Evolutionary conservation across 176 grass and related monocot species (phyloP).

Genomic region (Ensete glaucum): DNA sequence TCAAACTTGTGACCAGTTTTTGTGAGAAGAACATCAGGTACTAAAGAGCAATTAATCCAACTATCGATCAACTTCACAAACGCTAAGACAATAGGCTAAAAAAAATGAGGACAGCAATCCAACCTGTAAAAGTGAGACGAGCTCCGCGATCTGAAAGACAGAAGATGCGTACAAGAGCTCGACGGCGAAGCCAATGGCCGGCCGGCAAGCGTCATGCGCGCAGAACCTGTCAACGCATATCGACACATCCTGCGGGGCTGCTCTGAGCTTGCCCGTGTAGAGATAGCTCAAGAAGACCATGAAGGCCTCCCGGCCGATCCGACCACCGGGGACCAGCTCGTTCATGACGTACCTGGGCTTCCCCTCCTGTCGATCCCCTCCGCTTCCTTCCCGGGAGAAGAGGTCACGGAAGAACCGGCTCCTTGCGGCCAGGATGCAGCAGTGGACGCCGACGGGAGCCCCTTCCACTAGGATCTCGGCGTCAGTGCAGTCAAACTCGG

Average conservation of each 20-base stretch:
- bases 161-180: slow-evolving; percentile 69
- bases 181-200: slow-evolving; percentile 55
- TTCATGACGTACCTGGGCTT: slow-evolving; percentile 64
- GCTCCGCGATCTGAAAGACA: slow-evolving; percentile 65
- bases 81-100: not conserved
- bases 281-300: slow-evolving; percentile 54
- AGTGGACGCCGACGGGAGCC: slow-evolving; percentile 56
- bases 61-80: not conserved
- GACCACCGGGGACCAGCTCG: slow-evolving; percentile 46
- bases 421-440: slow-evolving; percentile 79
- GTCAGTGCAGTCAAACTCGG: slow-evolving; percentile 70
- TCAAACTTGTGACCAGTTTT: no score
- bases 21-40: no score
- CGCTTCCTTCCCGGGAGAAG: slow-evolving; percentile 23
- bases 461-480: slow-evolving; percentile 69
- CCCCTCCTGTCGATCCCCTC: slow-evolving; percentile 8
- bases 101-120: not conserved
- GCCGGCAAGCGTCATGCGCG: slow-evolving; percentile 79
- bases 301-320: slow-evolving; percentile 72
- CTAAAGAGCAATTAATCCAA: no score
- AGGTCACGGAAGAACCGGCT: slow-evolving; percentile 73
- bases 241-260: slow-evolving; percentile 35
- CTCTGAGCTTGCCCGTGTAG: slow-evolving; percentile 72
- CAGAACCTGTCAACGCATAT: slow-evolving; percentile 62
- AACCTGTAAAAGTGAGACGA: slow-evolving; percentile 85